Percentiles rank a stretch among this genome's conserved stretches.
Evolutionary conservation across 2,329 filamentous ascomycete genomes (phyloP).

Genomic region (Xylariaceae sp.): DNA sequence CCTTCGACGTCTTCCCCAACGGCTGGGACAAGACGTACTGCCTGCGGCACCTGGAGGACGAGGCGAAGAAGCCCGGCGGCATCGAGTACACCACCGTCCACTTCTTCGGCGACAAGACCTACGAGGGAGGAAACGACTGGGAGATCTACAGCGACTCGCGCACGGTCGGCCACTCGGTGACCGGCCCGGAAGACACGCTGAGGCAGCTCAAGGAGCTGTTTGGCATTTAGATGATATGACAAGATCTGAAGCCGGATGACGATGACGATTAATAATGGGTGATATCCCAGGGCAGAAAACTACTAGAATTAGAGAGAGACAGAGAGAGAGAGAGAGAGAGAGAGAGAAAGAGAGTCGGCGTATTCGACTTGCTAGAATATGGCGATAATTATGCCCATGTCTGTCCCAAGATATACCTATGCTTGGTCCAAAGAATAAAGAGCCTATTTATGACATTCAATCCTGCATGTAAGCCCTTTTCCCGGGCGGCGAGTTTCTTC

Average conservation of each 20-base stretch:
- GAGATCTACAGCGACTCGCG: constrained; percentile 86
- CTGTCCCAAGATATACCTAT: too few species aligned
- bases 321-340: too few species aligned
- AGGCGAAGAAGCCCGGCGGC: constrained; percentile 70
- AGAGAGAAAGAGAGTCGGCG: not conserved
- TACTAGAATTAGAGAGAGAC: not conserved
- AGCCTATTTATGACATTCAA: too few species aligned
- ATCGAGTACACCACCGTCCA: constrained; percentile 85
- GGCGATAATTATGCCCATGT: too few species aligned
- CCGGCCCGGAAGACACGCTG: constrained; percentile 79
- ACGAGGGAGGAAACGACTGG: constrained; percentile 88
- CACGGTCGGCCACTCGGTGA: constrained; percentile 84
- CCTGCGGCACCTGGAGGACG: constrained; percentile 80
- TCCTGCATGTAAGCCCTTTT: too few species aligned
- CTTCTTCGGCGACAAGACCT: constrained; percentile 98
- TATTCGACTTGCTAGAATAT: too few species aligned
- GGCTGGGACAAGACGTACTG: constrained; percentile 99
- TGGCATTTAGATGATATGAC: constrained; percentile 44
- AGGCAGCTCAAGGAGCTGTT: constrained; percentile 81
- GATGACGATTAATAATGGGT: constrained; percentile 1
- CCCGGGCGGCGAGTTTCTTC: too few species aligned
- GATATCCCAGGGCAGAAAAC: not conserved
- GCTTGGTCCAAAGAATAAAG: too few species aligned
- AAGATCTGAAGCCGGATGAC: not conserved
- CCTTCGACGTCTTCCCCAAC: constrained; percentile 94